Base-by-base conservation (phyloP, 495 filamentous ascomycete species). In the Collariella sp. region DNA sequence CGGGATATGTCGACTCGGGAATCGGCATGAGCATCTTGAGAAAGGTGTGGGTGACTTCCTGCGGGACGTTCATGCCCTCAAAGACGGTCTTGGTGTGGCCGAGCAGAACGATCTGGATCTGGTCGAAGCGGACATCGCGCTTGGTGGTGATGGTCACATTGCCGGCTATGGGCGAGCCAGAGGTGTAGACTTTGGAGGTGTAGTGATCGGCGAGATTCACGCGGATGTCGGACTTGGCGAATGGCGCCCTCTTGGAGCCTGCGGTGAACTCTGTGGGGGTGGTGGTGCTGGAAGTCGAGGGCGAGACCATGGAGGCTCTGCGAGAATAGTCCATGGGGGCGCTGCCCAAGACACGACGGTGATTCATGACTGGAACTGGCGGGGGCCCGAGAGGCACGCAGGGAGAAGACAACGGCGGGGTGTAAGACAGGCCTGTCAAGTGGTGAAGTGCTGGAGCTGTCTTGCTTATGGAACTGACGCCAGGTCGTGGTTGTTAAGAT, bases 11-110 rank as follows among this genome's bases (percentile, higher is more conserved):
- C 2, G 78, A 68, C 11, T 85, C 77, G 34, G 82, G 72, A 13
- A 91, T 81, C 5, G 94, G 93, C 73, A 95, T 91, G 40, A 74
- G 73, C 56, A 97, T 75, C 66, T 86, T 87, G 43, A 98, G 75
- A 62, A 96, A 96, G 18, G 69, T 78, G 55, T 80, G 77, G 40
- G 70, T 65, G 5, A 75, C 70, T 10, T 69, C 67, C 20, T 67
- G 72, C 19, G 74, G 72, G 16, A 68, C 63, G 52, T 58, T 66
- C 23, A 76, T 62, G 19, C 68, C 64, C 18, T 78, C 71, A 26
- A 76, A 58, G 35, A 61, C 67, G 0, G 73, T 72, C 56, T 66
- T 69, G 38, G 63, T 71, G 7, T 55, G 74, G 70, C 93, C 93
- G 61, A 91, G 79, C 41, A 98, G 81, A 1, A 85, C 74, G 62